Base-by-base conservation (phyloP, 306 rosid species). In the Cucurbita pepo region DNA sequence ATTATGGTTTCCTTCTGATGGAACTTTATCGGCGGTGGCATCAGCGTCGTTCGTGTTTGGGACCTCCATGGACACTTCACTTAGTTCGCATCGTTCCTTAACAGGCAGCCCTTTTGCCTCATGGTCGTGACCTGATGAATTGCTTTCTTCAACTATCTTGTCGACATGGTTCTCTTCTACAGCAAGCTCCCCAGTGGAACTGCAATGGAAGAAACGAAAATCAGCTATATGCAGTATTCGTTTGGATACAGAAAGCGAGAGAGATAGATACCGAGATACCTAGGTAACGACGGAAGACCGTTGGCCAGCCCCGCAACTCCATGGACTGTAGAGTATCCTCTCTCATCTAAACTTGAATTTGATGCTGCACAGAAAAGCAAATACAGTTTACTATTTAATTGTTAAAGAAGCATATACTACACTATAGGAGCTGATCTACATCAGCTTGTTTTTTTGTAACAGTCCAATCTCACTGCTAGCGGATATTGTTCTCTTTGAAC, bases 31-130 rank as follows among this genome's bases (percentile, higher is more conserved):
- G 1, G 66, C 15, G 3, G 34, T 3, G 34, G 34, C 34, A 47
- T 78, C 51, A 14, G 73, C 75, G 51, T 74, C 83, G 30, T 41
- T 74, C 62, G 58, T 66, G 70, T 83, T 77, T 7, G 84, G 92
- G 60, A 87, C 77, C 73, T 88, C 96, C 9, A 76, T 30, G 47
- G 79, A 79, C 66, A 82, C 38, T 82, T 78, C 89, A 30, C 82
- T 81, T 73, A 83, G 78, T 74, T 83, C 84, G 56, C 85, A 75
- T 19, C 61, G 69, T 61, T 81, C 90, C 41, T 66, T 85, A 51
- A 60, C 80, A 57, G 66, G 22, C 43, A 56, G 73, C 52, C 43
- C 82, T 37, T 66, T 45, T 18, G 74, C 82, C 74, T 71, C 73
- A 69, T 59, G 81, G 58, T 76, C 92, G 43, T 58, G 78, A 60